Evolutionary conservation across 108 stramenopile genomes (phyloP), one percentile per base, ranked within the genome.

Genomic region (Cylindrotheca fusiformis): DNA sequence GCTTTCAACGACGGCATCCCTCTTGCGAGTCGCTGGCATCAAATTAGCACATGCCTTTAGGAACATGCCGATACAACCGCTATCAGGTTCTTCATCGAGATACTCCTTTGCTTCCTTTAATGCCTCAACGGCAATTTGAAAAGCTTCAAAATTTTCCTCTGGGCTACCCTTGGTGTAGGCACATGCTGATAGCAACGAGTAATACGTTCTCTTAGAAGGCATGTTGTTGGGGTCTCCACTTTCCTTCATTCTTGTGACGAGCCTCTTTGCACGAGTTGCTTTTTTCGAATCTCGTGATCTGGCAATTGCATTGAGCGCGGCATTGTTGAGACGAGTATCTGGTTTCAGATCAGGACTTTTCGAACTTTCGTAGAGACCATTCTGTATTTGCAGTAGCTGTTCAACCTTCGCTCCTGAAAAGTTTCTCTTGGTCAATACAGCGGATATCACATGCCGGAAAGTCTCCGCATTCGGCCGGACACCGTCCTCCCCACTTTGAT

Each of bases 211-310:
- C 14, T 28, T 25, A 6, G 29, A 32, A 17, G 33, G 21, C 8
- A 23, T 19, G 14, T 68, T 19, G 5, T 17, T 32, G 10, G 25
- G 32, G 8, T 78, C 60, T 8, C 65, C 63, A 33, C 61, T 4
- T 46, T 67, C 51, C 28, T 75, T 69, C 78, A 83, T 77, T 17
- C 67, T 56, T 14, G 53, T 31, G 36, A 81, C 55, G 2, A 88
- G 47, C 1, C 71, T 31, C 53, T 74, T 61, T 0, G 82, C 75
- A 14, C 61, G 55, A 2, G 68, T 49, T 6, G 87, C 84, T 70
- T 88, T 88, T 50, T 76, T 77, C 22, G 64, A 51, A 47, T 71
- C 77, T 23, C 67, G 50, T n/a, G 76, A 63, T 46, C 80, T 59
- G 8, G 79, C 65, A 17, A 72, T 60, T 18, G 77, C 76, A 46